Conservation (phyloP, 176 grass and related monocot genomes). For the Rhipidocladum racemiflorum region DNA sequence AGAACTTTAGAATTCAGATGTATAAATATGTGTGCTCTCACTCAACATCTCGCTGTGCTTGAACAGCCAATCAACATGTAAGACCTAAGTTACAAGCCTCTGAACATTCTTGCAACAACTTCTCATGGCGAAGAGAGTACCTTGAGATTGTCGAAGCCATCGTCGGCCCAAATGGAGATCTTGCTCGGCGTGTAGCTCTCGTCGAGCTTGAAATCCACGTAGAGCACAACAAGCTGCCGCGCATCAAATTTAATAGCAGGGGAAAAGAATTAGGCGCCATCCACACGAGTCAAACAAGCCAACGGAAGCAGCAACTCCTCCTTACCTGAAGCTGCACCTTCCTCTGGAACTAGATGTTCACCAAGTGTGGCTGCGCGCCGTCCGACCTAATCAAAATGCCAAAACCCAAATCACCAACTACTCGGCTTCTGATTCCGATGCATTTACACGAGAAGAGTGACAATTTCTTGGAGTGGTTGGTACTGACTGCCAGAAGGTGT, state of each 20-base stretch:
- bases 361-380: conserved; percentile 91
- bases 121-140: conserved; percentile 22
- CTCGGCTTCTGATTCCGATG: too few relatives aligned
- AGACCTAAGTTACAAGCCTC: background rate
- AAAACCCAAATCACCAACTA: too few relatives aligned
- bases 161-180: conserved; percentile 82
- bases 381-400: conserved; percentile 30
- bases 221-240: conserved; percentile 67
- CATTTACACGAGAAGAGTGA: too few relatives aligned
- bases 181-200: conserved; percentile 99
- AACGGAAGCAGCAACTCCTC: background rate
- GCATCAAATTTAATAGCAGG: conserved; percentile 6
- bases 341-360: conserved; percentile 96
- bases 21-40: too few relatives aligned
- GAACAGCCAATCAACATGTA: too few relatives aligned
- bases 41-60: too few relatives aligned
- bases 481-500: too few relatives aligned
- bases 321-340: conserved; percentile 88
- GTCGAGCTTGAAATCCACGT: conserved; percentile 94
- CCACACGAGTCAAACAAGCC: background rate
- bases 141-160: conserved; percentile 99
- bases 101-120: background rate
- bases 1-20: too few relatives aligned
- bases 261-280: background rate
- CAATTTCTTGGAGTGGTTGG: too few relatives aligned